Evolutionary conservation across 169 alveolate species (phyloP), one percentile per base, ranked within the genome.

Genomic region (Condylostoma magnum): DNA sequence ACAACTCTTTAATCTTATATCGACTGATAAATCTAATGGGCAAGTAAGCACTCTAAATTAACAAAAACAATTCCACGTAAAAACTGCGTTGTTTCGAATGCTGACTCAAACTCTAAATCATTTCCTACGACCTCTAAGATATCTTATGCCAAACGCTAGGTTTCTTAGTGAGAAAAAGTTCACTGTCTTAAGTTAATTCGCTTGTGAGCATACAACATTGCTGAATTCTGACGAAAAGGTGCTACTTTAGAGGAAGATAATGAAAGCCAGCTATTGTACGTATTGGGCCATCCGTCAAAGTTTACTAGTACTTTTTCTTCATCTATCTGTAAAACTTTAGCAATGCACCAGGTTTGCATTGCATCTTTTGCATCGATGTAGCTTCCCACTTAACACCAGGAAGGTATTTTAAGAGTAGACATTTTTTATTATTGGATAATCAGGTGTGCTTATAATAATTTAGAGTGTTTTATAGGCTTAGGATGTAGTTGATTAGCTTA

Each of bases 221-320:
- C 33, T 2, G 90, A 55, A 27, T 78, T 6, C 52, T 53, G 77
- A 52, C 90, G 48, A 65, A 83, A 83, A 28, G 90, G 90, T 0
- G 90, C 78, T 5, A 83, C 43, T 55, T 80, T 80, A 15, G 81
- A 58, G 1, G 77, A 50, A 15, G 53, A 52, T 15, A 67, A 30
- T 51, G 76, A 54, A 33, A 57, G 60, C 66, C 70, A 60, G 69
- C 44, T 70, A 38, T 83, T 82, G 82, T 84, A 78, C n/a, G 41
- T 56, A 47, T 6, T 34, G 12, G 83, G 70, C 87, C 87, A 83
- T 12, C 87, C 90, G 41, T 78, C 87, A 33, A 74, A 71, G 57
- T 66, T 81, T 6, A 79, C 70, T 18, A 60, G 33, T 36, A 28
- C 43, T 18, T 54, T 68, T 1, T 44, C 48, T 28, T 77, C 78